A percentile compares a stretch with the other conserved stretches of the same genome.
These are phyloP conservation scores for Aspergillus sclerotiicarbonarius DNA, from an alignment of 495 filamentous ascomycete genomes.

Conservation along the genomic window DNA sequence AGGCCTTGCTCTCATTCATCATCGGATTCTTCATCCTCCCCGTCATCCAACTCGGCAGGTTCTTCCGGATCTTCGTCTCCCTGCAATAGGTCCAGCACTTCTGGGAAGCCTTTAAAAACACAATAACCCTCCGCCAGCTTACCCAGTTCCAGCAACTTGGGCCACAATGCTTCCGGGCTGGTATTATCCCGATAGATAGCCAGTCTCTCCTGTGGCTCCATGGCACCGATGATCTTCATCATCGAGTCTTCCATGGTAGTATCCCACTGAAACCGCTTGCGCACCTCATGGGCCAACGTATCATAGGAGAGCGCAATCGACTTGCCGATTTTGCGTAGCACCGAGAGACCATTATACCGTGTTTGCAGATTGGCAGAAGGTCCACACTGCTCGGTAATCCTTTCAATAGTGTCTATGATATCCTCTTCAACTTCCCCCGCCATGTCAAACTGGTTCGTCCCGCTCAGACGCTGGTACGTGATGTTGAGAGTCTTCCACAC, in stretches of 20 bases:
- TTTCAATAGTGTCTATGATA: not conserved
- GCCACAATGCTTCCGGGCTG: conserved; percentile 5
- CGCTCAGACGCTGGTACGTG: not conserved
- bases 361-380: conserved; percentile 8
- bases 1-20: too few species aligned
- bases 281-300: conserved; percentile 18
- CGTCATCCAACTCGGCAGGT: not conserved
- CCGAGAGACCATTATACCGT: conserved; percentile 18
- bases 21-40: too few species aligned
- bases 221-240: conserved; percentile 11
- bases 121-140: conserved; percentile 1
- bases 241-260: conserved; percentile 16
- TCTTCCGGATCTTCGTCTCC: not conserved
- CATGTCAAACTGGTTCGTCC: conserved; percentile 1
- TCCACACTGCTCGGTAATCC: conserved; percentile 14
- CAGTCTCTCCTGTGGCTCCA: conserved; percentile 12
- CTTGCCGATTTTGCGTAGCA: conserved; percentile 23
- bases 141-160: conserved; percentile 18
- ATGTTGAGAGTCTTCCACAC: conserved; percentile 8
- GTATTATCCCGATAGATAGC: not conserved
- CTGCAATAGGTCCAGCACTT: conserved; percentile 6
- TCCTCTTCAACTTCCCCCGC: not conserved
- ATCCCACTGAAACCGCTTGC: conserved; percentile 13
- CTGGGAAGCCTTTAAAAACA: conserved; percentile 7
- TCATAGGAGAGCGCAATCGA: conserved; percentile 12